Conservation (phyloP, 73 alveolate species). For the Tetrahymena elliotti region DNA sequence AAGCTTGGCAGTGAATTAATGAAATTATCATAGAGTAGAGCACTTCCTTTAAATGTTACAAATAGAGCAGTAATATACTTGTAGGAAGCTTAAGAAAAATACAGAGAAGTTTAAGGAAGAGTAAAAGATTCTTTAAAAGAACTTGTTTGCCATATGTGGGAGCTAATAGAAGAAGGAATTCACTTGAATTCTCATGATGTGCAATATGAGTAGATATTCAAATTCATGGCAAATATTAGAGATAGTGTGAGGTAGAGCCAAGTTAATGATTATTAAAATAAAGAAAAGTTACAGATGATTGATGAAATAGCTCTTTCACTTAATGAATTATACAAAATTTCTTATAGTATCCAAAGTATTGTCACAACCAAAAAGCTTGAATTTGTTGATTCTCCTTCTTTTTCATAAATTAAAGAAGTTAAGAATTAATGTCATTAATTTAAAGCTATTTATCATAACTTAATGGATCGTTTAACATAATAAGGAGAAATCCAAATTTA, state of each 20-base stretch:
- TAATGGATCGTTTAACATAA: neutral
- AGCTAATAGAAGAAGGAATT: neutral
- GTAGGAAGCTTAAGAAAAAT: neutral
- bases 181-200: neutral
- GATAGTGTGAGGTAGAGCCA: neutral
- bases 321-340: neutral
- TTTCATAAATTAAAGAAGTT: neutral
- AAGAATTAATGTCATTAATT: neutral
- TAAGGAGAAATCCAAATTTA: neutral
- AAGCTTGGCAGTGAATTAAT: neutral
- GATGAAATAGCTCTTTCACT: neutral
- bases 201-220: neutral
- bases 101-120: neutral
- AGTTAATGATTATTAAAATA: neutral
- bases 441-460: neutral
- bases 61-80: neutral
- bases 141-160: neutral
- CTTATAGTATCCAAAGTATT: neutral
- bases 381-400: neutral
- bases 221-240: neutral
- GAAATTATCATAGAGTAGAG: neutral
- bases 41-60: neutral
- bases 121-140: neutral
- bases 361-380: neutral
- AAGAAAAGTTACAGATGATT: neutral